A percentile compares a stretch with the other conserved stretches of the same genome.
Conservation (phyloP, 768 basidiomycete genomes). For the Rhodotorula sphaerocarpa region DNA sequence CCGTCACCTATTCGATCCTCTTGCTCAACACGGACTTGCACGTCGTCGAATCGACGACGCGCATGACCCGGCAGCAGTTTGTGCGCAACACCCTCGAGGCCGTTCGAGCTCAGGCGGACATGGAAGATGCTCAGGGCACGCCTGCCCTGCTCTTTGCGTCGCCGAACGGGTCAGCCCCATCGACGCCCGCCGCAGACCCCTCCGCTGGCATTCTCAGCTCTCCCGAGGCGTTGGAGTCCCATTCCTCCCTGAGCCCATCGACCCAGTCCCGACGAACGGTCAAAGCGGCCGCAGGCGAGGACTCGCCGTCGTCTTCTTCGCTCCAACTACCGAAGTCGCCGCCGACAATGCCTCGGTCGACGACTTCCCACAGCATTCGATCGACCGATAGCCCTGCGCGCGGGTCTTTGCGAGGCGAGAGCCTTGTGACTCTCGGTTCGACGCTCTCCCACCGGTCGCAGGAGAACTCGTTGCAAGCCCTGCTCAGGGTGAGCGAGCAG, state of each 20-base stretch:
- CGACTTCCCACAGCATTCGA: not conserved
- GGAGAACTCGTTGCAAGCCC: slow-evolving; percentile 75
- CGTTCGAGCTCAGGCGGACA: slow-evolving; percentile 53
- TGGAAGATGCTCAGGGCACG: slow-evolving; percentile 46
- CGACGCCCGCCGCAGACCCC: not conserved
- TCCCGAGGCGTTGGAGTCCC: no score
- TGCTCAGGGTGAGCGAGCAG: slow-evolving; percentile 55
- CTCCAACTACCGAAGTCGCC: no score
- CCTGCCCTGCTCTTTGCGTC: not conserved
- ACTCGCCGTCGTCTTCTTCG: not conserved
- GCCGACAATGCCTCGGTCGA: not conserved
- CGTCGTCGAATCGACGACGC: slow-evolving; percentile 74
- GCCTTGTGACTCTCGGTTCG: slow-evolving; percentile 10
- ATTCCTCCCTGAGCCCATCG: no score
- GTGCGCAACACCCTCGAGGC: slow-evolving; percentile 82
- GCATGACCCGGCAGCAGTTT: slow-evolving; percentile 89
- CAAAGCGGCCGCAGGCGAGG: no score
- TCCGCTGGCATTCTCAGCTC: not conserved
- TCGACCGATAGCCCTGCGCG: slow-evolving; percentile 50
- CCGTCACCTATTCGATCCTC: slow-evolving; percentile 82
- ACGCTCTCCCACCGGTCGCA: slow-evolving; percentile 39
- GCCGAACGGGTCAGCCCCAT: no score
- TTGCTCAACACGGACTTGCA: slow-evolving; percentile 96
- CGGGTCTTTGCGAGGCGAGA: slow-evolving; percentile 11
- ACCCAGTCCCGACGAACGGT: no score